phyloP scores from a whole-genome alignment of 139 green algal genomes.

The Closterium sp. region DNA sequence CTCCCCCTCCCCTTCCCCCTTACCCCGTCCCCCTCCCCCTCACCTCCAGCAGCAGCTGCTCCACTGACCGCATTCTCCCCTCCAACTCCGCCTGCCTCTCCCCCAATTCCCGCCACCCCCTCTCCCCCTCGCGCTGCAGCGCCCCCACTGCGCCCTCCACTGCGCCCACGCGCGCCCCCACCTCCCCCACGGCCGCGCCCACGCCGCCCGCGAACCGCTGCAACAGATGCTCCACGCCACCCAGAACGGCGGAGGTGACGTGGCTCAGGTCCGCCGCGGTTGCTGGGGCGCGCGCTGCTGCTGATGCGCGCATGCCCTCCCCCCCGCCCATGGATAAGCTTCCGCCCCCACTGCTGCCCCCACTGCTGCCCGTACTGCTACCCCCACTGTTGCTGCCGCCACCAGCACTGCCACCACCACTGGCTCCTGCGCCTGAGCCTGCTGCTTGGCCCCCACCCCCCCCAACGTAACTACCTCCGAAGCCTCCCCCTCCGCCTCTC shows the following conservation, averaged over 20 bases:
- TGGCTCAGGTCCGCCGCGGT: neutral
- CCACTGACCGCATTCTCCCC: neutral
- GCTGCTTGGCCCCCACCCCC: neutral
- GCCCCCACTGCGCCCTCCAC: neutral
- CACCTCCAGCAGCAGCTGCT: neutral
- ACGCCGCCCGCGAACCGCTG: neutral
- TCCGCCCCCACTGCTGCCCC: neutral
- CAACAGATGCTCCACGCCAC: neutral
- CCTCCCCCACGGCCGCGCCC: neutral
- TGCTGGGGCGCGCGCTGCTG: neutral
- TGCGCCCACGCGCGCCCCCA: neutral
- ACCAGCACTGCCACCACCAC: too few relatives aligned
- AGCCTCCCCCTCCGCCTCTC: neutral
- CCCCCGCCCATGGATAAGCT: too few relatives aligned
- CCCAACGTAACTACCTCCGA: neutral
- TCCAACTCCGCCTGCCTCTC: neutral
- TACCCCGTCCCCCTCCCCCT: neutral
- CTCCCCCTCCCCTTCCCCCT: too few relatives aligned
- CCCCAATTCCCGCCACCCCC: neutral
- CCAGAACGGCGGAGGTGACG: neutral
- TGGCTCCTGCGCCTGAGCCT: neutral
- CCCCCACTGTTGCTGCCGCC: too few relatives aligned
- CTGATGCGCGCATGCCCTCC: neutral
- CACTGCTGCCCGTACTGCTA: neutral
- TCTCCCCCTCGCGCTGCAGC: neutral